Percentiles rank a stretch among this genome's conserved stretches.
Conservation (phyloP, 1,284 basidiomycete species). For the Fistulina hepatica region DNA sequence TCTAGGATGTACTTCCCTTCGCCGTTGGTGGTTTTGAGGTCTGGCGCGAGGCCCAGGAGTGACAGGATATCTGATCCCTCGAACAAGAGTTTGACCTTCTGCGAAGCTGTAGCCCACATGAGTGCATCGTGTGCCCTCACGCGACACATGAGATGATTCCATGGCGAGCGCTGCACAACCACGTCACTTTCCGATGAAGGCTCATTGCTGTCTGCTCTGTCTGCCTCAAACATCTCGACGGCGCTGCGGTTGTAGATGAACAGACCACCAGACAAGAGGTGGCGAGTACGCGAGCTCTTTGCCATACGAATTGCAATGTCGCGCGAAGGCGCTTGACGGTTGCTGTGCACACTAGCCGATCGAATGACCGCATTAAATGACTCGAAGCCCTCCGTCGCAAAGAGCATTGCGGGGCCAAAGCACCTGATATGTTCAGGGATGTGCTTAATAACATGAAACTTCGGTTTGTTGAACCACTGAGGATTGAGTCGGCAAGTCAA, state of each 20-base stretch:
- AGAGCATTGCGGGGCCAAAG: conserved; percentile 16
- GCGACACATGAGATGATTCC: too few relatives aligned
- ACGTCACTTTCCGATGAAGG: too few relatives aligned
- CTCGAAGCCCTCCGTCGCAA: conserved; percentile 13
- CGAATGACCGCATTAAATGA: conserved; percentile 13
- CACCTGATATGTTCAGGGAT: conserved; percentile 13
- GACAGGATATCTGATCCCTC: too few relatives aligned
- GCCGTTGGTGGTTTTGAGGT: too few relatives aligned
- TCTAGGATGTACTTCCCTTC: too few relatives aligned
- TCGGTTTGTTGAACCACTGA: conserved; percentile 14
- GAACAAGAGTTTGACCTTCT: too few relatives aligned
- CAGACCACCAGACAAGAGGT: conserved; percentile 2
- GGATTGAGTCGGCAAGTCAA: conserved; percentile 2
- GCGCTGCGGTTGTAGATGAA: background rate
- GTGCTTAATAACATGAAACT: conserved; percentile 19
- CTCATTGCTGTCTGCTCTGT: too few relatives aligned
- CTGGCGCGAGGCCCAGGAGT: too few relatives aligned
- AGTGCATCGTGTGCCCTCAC: too few relatives aligned
- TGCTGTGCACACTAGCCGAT: conserved; percentile 8
- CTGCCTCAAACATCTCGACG: too few relatives aligned
- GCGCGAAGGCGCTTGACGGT: conserved; percentile 9
- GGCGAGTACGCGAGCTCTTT: conserved; percentile 1
- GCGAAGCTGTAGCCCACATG: too few relatives aligned
- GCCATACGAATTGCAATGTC: conserved; percentile 6
- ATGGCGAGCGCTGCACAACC: too few relatives aligned